These are phyloP conservation scores for Aspergillus campestris DNA, from an alignment of 495 filamentous ascomycete genomes.

Conservation along the genomic window DNA sequence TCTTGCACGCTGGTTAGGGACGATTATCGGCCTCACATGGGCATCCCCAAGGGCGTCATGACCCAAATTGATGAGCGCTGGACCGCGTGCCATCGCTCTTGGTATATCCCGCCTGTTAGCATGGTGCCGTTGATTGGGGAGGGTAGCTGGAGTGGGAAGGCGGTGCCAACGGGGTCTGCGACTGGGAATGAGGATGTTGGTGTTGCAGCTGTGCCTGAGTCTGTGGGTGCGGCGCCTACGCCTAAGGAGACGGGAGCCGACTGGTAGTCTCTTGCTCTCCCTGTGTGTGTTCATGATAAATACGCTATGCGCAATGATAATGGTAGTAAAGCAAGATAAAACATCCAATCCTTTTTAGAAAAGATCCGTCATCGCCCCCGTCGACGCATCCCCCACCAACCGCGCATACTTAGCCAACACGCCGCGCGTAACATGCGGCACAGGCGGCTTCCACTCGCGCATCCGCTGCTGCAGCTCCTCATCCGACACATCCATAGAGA, in stretches of 20 bases:
- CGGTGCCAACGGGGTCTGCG: too few species aligned
- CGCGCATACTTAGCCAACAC: constrained; percentile 84
- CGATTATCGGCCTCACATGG: constrained; percentile 9
- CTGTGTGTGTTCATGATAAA: too few species aligned
- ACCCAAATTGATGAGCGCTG: constrained; percentile 8
- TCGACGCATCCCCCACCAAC: constrained; percentile 65
- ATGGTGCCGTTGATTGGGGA: constrained; percentile 8
- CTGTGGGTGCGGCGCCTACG: too few species aligned
- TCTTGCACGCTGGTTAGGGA: constrained; percentile 17
- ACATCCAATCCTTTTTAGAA: constrained; percentile 18
- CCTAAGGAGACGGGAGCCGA: too few species aligned
- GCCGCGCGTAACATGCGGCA: constrained; percentile 70
- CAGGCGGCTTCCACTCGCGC: constrained; percentile 65
- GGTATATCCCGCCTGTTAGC: constrained; percentile 14
- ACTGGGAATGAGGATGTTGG: too few species aligned
- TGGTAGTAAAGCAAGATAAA: neutral
- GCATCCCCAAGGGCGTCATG: constrained; percentile 6
- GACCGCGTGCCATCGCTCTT: constrained; percentile 8
- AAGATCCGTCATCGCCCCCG: constrained; percentile 53
- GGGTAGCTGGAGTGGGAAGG: too few species aligned
- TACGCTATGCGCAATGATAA: neutral
- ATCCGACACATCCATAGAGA: constrained; percentile 66
- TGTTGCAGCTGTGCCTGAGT: too few species aligned
- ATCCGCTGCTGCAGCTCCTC: constrained; percentile 63
- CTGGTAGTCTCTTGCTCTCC: too few species aligned